phyloP scores from a whole-genome alignment of 208 protist species.

The Crithidia mellificae region DNA sequence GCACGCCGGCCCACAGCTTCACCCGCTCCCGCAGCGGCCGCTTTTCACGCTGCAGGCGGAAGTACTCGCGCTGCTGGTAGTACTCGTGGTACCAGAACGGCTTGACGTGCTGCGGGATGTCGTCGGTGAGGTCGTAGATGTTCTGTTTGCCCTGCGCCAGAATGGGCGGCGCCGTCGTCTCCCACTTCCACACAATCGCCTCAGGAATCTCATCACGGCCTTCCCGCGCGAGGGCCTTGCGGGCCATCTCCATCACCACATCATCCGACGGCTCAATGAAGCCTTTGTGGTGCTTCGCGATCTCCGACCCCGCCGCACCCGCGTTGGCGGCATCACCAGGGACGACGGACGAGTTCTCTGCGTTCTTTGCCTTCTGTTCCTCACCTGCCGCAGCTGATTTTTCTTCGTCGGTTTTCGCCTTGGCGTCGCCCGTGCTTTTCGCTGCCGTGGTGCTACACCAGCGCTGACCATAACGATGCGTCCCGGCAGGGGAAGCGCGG shows the following conservation, averaged over 20 bases:
- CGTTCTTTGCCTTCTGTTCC: not conserved
- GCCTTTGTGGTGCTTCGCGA: constrained; percentile 49
- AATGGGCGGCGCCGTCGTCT: constrained; percentile 75
- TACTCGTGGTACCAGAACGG: constrained; percentile 89
- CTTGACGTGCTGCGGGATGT: constrained; percentile 88
- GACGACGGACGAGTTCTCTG: not conserved
- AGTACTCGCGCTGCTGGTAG: constrained; percentile 90
- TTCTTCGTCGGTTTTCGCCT: not conserved
- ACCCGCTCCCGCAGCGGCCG: constrained; percentile 72
- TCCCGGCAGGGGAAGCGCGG: not conserved
- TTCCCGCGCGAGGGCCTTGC: constrained; percentile 77
- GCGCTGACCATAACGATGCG: constrained; percentile 1
- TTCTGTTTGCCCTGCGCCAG: constrained; percentile 80
- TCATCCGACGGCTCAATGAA: constrained; percentile 85
- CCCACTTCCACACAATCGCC: constrained; percentile 78
- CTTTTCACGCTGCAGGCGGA: constrained; percentile 77
- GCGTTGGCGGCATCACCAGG: not conserved
- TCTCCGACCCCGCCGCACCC: constrained; percentile 5
- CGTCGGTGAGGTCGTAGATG: constrained; percentile 84
- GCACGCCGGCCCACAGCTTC: constrained; percentile 38
- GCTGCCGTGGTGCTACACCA: constrained; percentile 22
- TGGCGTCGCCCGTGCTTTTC: not conserved
- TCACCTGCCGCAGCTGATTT: not conserved
- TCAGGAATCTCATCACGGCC: constrained; percentile 72
- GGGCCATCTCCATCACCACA: constrained; percentile 84